These are phyloP conservation scores for Dioszegia hungarica DNA, from an alignment of 768 basidiomycete genomes.

Conservation along the genomic window DNA sequence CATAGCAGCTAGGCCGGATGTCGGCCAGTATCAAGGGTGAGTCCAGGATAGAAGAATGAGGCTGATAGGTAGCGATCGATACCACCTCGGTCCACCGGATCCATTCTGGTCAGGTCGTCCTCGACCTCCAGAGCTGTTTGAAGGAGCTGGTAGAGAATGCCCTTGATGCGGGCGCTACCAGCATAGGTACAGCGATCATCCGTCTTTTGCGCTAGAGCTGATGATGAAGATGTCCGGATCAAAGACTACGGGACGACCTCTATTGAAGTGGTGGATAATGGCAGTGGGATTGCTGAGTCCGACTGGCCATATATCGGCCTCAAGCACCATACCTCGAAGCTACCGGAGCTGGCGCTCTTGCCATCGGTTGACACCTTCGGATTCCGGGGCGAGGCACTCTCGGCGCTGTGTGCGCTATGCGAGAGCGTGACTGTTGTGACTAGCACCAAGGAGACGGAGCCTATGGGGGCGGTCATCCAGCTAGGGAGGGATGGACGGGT, in stretches of 20 bases:
- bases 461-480: conserved; percentile 73
- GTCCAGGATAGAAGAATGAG: not conserved
- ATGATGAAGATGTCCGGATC: conserved; percentile 73
- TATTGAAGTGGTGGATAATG: conserved; percentile 90
- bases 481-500: conserved; percentile 65
- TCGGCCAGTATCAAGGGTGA: conserved; percentile 1
- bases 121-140: conserved; percentile 86
- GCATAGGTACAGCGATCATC: conserved; percentile 60
- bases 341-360: conserved; percentile 70
- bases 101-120: conserved; percentile 89
- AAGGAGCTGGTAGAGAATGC: conserved; percentile 97
- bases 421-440: conserved; percentile 69
- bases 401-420: conserved; percentile 81
- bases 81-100: conserved; percentile 74
- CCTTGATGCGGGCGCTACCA: conserved; percentile 83
- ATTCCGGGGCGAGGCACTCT: conserved; percentile 92
- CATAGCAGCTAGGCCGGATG: not conserved
- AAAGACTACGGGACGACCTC: conserved; percentile 75
- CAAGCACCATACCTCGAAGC: conserved; percentile 92
- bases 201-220: not conserved
- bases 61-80: conserved; percentile 59
- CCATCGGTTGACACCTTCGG: conserved; percentile 74
- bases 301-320: conserved; percentile 77
- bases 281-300: conserved; percentile 69
- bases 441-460: conserved; percentile 63